Evolutionary conservation across 2,329 filamentous ascomycete genomes (phyloP).

Genomic region (Calonectria henricotiae): DNA sequence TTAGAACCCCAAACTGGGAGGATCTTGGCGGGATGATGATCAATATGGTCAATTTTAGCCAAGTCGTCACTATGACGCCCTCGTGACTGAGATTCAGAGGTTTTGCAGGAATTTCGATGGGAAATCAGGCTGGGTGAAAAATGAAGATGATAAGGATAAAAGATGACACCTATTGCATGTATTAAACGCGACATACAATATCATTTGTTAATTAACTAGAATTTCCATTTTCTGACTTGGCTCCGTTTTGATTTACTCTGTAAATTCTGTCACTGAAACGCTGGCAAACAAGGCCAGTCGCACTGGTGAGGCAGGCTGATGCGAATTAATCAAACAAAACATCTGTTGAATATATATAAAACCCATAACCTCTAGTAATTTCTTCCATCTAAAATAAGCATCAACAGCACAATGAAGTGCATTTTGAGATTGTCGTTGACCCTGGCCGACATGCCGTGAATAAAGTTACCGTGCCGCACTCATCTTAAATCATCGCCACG

Average conservation of each 20-base stretch:
- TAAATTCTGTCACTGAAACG: too few species aligned
- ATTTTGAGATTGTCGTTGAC: background rate
- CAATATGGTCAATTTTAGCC: background rate
- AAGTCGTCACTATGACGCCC: background rate
- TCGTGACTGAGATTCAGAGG: background rate
- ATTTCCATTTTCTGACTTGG: too few species aligned
- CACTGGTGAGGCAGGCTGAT: too few species aligned
- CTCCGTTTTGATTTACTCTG: too few species aligned
- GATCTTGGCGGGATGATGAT: background rate
- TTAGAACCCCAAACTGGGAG: background rate
- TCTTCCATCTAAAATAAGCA: background rate
- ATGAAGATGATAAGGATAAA: background rate
- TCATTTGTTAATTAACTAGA: too few species aligned
- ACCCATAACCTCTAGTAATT: background rate
- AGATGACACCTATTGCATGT: too few species aligned
- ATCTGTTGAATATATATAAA: too few species aligned
- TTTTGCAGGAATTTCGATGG: background rate
- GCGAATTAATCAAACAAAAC: too few species aligned
- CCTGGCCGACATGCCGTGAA: background rate
- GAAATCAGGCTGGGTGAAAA: background rate
- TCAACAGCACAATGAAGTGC: background rate
- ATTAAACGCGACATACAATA: too few species aligned
- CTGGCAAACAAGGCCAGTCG: too few species aligned
- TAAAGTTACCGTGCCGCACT: slow-evolving; percentile 1
- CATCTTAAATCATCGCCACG: background rate